Percentiles rank a stretch among this genome's conserved stretches.
Conservation (phyloP, 352 stramenopile species). For the Globisporangium spinosum region DNA sequence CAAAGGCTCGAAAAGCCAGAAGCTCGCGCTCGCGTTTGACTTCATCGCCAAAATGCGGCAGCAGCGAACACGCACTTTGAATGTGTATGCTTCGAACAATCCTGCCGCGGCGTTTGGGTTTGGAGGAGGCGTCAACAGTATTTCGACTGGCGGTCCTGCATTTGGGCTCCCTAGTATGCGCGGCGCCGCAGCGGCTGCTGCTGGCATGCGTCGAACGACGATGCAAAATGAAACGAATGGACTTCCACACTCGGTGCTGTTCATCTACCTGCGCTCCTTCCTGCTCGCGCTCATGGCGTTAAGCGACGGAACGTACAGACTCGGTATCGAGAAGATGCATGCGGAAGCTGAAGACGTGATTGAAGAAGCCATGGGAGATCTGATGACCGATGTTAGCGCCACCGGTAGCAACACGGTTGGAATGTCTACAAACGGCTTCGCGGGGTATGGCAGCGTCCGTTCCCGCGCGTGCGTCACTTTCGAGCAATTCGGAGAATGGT, state of each 20-base stretch:
- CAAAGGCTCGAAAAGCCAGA: slow-evolving; percentile 84
- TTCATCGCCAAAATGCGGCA: slow-evolving; percentile 85
- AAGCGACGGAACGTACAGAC: slow-evolving; percentile 78
- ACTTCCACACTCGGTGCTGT: slow-evolving; percentile 77
- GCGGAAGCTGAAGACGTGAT: slow-evolving; percentile 84
- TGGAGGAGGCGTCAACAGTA: slow-evolving; percentile 34
- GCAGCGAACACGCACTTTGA: slow-evolving; percentile 66
- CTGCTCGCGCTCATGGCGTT: slow-evolving; percentile 81
- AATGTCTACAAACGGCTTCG: slow-evolving; percentile 35
- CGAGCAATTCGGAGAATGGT: slow-evolving; percentile 89
- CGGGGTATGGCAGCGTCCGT: slow-evolving; percentile 60
- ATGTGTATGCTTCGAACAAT: slow-evolving; percentile 50
- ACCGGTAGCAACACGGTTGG: slow-evolving; percentile 29
- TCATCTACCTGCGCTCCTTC: slow-evolving; percentile 85
- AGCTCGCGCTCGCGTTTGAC: slow-evolving; percentile 82
- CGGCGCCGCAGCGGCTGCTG: slow-evolving; percentile 29
- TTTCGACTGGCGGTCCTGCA: slow-evolving; percentile 41
- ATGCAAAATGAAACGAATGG: slow-evolving; percentile 49
- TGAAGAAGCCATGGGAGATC: slow-evolving; percentile 79
- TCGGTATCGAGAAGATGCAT: slow-evolving; percentile 85
- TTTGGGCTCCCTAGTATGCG: slow-evolving; percentile 64
- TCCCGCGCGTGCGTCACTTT: slow-evolving; percentile 81
- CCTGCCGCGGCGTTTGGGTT: slow-evolving; percentile 32
- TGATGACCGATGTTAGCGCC: slow-evolving; percentile 73
- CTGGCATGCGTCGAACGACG: slow-evolving; percentile 32